Evolutionary conservation across 805 yeast genomes (phyloP).

Genomic region (Myxozyma mucilagina): DNA sequence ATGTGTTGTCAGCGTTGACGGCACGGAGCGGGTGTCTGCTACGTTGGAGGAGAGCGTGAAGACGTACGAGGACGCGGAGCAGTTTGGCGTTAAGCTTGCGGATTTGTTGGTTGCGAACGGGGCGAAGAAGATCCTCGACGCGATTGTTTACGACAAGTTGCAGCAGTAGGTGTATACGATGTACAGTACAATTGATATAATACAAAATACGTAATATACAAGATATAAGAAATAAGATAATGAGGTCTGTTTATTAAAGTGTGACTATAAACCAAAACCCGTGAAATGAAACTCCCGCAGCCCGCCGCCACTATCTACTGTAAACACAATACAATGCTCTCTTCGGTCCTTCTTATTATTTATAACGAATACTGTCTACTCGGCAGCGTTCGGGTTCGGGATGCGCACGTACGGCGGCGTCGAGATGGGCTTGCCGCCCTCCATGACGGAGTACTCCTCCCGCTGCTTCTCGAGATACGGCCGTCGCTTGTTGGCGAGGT

Average conservation of each 20-base stretch:
- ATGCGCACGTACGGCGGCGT: conserved; percentile 1
- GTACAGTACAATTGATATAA: background rate
- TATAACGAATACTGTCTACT: background rate
- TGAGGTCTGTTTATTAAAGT: too few relatives aligned
- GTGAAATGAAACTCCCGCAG: too few relatives aligned
- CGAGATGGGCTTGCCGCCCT: background rate
- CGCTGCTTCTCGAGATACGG: background rate
- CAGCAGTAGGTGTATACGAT: conserved; percentile 2
- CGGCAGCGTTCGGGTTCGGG: background rate
- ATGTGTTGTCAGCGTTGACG: conserved; percentile 83
- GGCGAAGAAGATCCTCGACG: conserved; percentile 79
- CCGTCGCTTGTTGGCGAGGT: conserved; percentile 4
- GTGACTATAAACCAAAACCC: too few relatives aligned
- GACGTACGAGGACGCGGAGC: conserved; percentile 60
- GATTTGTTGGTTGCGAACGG: conserved; percentile 66
- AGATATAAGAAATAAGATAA: background rate
- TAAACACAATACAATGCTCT: background rate
- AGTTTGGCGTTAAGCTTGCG: conserved; percentile 71
- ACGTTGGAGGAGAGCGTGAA: conserved; percentile 45
- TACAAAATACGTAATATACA: too few relatives aligned
- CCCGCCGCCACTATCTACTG: too few relatives aligned
- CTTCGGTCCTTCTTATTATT: too few relatives aligned
- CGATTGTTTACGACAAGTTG: conserved; percentile 52
- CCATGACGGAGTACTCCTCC: background rate
- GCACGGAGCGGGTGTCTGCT: conserved; percentile 66